Base-by-base conservation (phyloP, 306 rosid genomes). In the Rosa lucieae region DNA sequence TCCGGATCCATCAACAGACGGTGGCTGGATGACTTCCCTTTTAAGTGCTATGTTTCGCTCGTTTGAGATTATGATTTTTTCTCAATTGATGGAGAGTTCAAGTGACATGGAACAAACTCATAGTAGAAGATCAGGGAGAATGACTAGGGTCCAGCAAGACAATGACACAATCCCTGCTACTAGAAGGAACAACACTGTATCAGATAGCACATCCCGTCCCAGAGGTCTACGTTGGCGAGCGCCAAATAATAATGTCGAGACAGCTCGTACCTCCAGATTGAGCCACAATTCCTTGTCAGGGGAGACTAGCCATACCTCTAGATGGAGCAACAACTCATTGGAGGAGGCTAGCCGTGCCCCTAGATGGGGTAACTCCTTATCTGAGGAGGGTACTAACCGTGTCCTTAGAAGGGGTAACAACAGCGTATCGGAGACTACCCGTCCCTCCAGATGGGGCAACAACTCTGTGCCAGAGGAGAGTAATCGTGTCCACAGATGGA, bases 121-220 rank as follows among this genome's bases (percentile, higher is more conserved):
- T 49, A 82, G 78, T 77, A 72, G 83, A 77, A 89, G 89, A 67
- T 79, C 84, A 70, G 87, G 74, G 70, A 77, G 84, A 66, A 77
- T 43, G 63, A n/a, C 75, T 15, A 82, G 89, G 80, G 69, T 46
- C 37, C 79, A 79, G 18, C 76, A 78, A 74, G 86, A 84, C 80
- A 35, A 70, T 67, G 69, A 62, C 61, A 73, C 79, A 44, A 86
- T 76, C 85, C 83, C 74, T 65, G 35, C 84, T 15, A 78, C 86
- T n/a, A 81, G 90, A 76, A 83, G 88, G 79, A 85, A 86, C 79
- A 74, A 82, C 81, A 79, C 72, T 81, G 70, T 70, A 58, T 80
- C 89, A 53, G 79, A 74, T 13, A 88, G 79, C 63, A 82, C 83
- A 51, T 69, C 35, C 26, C 87, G 56, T 75, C 32, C 83, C 70